Evolutionary conservation across 345 rosid species (phyloP), one percentile per base, ranked within the genome.

Genomic region (Pistacia vera): DNA sequence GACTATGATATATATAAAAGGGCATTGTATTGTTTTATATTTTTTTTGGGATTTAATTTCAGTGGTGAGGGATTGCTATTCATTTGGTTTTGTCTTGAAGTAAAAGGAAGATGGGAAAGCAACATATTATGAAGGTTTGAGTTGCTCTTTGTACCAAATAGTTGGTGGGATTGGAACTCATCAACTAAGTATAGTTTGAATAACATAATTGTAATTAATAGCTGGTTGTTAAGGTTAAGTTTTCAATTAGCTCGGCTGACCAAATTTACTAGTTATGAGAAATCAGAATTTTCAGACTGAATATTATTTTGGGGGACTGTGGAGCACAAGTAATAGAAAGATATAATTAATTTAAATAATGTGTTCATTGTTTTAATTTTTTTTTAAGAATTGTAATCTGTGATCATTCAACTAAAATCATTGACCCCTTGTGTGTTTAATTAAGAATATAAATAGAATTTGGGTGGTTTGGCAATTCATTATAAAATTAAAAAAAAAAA

Each of bases 131-230:
- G 56, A 70, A 75, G 72, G 56, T 57, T 66, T 70, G 59, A 66
- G 78, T 77, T 77, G 80, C 74, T 56, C 60, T 72, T 80, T 62
- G 75, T 81, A 88, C 92, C 92, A 82, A 85, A 85, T 79, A 46
- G 87, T 82, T 76, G 90, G 84, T 87, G 85, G 71, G 83, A 83
- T 78, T 78, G 86, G 83, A 81, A 87, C 89, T 70, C 81, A 70
- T 78, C 89, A 87, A 76, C 90, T 78, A 75, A 77, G 41, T 44
- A 25, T 25, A 28, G 44, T 62, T 74, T 59, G 73, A 63, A 78
- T 78, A 76, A 63, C 48, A 67, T 25, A 62, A 22, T 33, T 33
- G 3, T 63, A 14, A 35, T 63, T 35, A 63, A 63, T 48, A 30
- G 33, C 51, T 4, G 28, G 51, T 56, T 41, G 70, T 13, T 18